Conservation (phyloP, 2,329 filamentous ascomycete genomes). For the Pyrenochaeta sp. region DNA sequence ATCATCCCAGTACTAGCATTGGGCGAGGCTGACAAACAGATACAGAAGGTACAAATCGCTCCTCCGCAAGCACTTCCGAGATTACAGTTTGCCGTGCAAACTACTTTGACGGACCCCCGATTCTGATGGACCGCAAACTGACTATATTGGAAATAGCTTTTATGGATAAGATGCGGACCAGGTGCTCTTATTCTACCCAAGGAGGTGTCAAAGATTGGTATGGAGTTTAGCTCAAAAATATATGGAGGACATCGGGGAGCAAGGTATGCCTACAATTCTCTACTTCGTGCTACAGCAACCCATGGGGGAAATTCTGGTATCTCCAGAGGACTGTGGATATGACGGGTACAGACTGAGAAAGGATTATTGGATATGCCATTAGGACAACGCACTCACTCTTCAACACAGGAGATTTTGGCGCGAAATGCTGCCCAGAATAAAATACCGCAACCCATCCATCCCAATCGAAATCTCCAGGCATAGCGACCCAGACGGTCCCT, state of each 20-base stretch:
- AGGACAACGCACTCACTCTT: conserved; percentile 1
- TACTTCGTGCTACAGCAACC: conserved; percentile 1
- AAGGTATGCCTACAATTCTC: conserved; percentile 60
- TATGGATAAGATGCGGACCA: conserved; percentile 79
- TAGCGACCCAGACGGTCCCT: conserved; percentile 50
- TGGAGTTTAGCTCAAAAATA: conserved; percentile 72
- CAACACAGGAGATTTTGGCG: conserved; percentile 83
- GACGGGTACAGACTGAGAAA: not conserved
- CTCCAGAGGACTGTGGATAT: no score
- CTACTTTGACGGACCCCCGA: not conserved
- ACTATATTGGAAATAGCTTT: conserved; percentile 61
- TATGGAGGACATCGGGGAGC: conserved; percentile 76
- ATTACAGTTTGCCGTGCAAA: conserved; percentile 1
- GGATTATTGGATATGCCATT: not conserved
- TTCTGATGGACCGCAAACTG: conserved; percentile 4
- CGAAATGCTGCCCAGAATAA: conserved; percentile 81
- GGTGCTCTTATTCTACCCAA: conserved; percentile 83
- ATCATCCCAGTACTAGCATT: not conserved
- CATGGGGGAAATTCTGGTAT: not conserved
- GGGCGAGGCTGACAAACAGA: conserved; percentile 28
- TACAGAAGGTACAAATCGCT: conserved; percentile 42
- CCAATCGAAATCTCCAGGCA: conserved; percentile 83
- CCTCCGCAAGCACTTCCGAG: conserved; percentile 27
- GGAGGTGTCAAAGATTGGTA: conserved; percentile 76
- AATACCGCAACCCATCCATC: conserved; percentile 90